A percentile compares a stretch with the other conserved stretches of the same genome.
These are phyloP conservation scores for Aspergillus tamarii DNA, from an alignment of 2,329 filamentous ascomycete species.

Conservation along the genomic window DNA sequence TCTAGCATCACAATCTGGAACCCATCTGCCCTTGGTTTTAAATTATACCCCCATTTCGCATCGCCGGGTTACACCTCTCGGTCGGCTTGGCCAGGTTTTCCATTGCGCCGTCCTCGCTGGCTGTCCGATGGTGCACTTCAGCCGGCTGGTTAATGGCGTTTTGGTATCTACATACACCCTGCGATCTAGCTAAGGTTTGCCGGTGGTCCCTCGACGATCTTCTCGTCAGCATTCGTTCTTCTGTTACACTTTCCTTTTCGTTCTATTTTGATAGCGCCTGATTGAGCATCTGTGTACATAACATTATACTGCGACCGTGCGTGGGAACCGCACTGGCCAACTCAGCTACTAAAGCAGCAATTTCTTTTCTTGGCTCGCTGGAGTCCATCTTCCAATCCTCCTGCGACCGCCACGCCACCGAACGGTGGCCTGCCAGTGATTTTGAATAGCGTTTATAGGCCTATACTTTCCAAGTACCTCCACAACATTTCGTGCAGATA, in stretches of 20 bases:
- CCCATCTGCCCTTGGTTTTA: constrained; percentile 3
- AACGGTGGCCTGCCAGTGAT: background rate
- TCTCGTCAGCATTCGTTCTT: background rate
- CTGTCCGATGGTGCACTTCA: background rate
- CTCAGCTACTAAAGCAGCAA: background rate
- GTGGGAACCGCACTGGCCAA: background rate
- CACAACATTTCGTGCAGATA: background rate
- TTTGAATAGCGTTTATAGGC: background rate
- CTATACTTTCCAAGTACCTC: too few relatives aligned
- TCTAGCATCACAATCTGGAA: constrained; percentile 7
- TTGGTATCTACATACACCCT: background rate
- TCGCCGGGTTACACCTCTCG: background rate
- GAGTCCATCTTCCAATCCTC: background rate
- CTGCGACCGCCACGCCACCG: background rate
- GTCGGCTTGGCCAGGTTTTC: background rate
- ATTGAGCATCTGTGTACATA: background rate
- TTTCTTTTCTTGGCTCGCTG: background rate
- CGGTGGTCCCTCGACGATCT: background rate
- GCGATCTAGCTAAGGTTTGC: background rate
- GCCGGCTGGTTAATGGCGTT: background rate
- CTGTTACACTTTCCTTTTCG: background rate
- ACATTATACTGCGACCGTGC: background rate
- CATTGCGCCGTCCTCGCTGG: background rate
- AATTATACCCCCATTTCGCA: constrained; percentile 12
- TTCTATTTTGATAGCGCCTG: background rate